phyloP scores from a whole-genome alignment of 768 basidiomycete species.

The Tephrocybe sp. region DNA sequence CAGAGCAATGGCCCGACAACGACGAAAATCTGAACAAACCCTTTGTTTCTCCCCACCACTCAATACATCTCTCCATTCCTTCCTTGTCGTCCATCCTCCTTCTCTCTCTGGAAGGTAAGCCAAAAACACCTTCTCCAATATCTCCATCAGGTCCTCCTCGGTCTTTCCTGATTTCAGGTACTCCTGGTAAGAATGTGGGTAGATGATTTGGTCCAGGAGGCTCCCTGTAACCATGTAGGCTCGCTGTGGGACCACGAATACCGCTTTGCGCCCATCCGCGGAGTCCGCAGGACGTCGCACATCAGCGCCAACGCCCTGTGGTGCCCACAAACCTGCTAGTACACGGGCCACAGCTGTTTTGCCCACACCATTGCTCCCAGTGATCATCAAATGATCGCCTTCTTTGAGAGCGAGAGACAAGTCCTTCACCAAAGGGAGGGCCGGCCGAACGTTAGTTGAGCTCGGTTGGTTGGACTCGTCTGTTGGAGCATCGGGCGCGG shows the following conservation, averaged over 20 bases:
- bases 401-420: conserved; percentile 59
- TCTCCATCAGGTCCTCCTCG: conserved; percentile 66
- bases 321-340: conserved; percentile 86
- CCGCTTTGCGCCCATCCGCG: conserved; percentile 44
- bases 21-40: conserved; percentile 34
- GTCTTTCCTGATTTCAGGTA: conserved; percentile 60
- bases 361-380: conserved; percentile 89
- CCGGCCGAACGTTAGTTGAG: conserved; percentile 18
- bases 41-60: conserved; percentile 97
- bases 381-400: conserved; percentile 91
- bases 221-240: conserved; percentile 90
- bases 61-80: conserved; percentile 95
- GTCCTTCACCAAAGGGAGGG: conserved; percentile 61
- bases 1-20: neutral
- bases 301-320: conserved; percentile 34
- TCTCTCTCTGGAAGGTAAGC: conserved; percentile 84
- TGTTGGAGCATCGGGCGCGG: conserved; percentile 4
- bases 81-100: conserved; percentile 84
- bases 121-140: conserved; percentile 79
- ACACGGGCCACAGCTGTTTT: conserved; percentile 90
- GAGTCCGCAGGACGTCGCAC: conserved; percentile 32
- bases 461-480: conserved; percentile 1
- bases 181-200: conserved; percentile 82
- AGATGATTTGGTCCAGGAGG: conserved; percentile 90
- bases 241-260: conserved; percentile 89